Percentiles rank a stretch among this genome's conserved stretches.
These are phyloP conservation scores for Zymoseptoria tritici DNA, from an alignment of 2,329 filamentous ascomycete genomes.

Conservation along the genomic window DNA sequence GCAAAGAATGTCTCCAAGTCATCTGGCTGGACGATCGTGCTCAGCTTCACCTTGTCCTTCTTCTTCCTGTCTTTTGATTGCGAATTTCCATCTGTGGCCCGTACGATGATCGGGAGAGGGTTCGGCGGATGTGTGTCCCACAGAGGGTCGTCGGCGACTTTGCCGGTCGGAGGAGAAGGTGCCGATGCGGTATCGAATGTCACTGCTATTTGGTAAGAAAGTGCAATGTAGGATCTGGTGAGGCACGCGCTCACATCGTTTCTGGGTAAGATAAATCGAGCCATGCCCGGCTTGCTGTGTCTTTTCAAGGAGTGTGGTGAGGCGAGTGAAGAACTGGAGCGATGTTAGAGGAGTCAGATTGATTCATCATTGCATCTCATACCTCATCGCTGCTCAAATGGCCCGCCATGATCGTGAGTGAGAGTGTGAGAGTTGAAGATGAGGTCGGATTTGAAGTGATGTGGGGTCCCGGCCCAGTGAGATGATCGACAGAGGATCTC, in stretches of 20 bases:
- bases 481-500: neutral
- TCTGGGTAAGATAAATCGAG: constrained; percentile 67
- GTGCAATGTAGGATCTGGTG: neutral
- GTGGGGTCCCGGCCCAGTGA: neutral
- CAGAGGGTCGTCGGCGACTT: constrained; percentile 45
- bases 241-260: constrained; percentile 51
- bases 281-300: constrained; percentile 64
- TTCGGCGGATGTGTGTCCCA: constrained; percentile 53
- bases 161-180: constrained; percentile 29
- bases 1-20: constrained; percentile 74
- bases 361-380: constrained; percentile 5
- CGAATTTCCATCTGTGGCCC: constrained; percentile 70
- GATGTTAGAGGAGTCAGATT: neutral
- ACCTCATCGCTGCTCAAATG: constrained; percentile 58
- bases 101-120: constrained; percentile 67
- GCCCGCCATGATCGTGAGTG: constrained; percentile 36
- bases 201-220: constrained; percentile 23
- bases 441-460: constrained; percentile 4
- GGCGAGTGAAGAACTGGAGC: constrained; percentile 64
- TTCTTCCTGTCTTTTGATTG: constrained; percentile 39
- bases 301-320: constrained; percentile 60
- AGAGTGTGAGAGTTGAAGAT: constrained; percentile 1
- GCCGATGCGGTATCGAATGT: constrained; percentile 38
- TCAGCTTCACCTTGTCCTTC: constrained; percentile 65
- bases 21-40: constrained; percentile 71